Conservation (phyloP, 192 early-diverging fungal genomes). For the Coemansia sp. region DNA sequence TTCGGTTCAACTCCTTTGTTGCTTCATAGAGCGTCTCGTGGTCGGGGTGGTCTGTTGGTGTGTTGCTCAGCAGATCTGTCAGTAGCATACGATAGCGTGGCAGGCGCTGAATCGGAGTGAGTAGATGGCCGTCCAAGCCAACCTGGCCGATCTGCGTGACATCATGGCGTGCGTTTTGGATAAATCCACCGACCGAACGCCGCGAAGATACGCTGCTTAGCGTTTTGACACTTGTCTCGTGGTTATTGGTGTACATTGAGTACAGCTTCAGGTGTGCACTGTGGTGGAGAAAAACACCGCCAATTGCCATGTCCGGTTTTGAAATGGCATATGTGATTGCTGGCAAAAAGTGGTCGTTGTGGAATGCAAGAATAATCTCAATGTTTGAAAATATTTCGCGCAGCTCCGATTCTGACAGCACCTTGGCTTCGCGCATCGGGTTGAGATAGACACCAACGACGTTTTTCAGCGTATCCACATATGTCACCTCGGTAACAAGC, state of each 20-base stretch:
- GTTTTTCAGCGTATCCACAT: slow-evolving; percentile 77
- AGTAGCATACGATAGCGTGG: slow-evolving; percentile 91
- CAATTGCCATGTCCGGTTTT: slow-evolving; percentile 57
- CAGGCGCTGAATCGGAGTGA: slow-evolving; percentile 92
- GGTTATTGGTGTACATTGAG: slow-evolving; percentile 82
- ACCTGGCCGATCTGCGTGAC: slow-evolving; percentile 73
- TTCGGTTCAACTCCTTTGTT: slow-evolving; percentile 64
- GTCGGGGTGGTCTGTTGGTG: slow-evolving; percentile 77
- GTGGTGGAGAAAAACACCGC: slow-evolving; percentile 73
- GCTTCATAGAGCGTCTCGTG: slow-evolving; percentile 65
- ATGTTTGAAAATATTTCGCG: slow-evolving; percentile 82
- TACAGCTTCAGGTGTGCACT: slow-evolving; percentile 84
- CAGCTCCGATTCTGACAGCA: slow-evolving; percentile 62
- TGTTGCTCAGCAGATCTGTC: slow-evolving; percentile 78
- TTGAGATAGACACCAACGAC: slow-evolving; percentile 68
- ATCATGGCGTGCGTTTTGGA: slow-evolving; percentile 44
- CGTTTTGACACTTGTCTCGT: slow-evolving; percentile 68
- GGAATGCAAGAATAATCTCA: slow-evolving; percentile 70
- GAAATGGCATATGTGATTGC: slow-evolving; percentile 44
- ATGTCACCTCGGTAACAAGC: slow-evolving; percentile 81
- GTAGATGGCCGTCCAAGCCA: slow-evolving; percentile 78
- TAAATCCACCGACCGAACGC: slow-evolving; percentile 39
- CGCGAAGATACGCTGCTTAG: slow-evolving; percentile 56
- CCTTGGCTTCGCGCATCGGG: slow-evolving; percentile 54
- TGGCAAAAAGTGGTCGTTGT: slow-evolving; percentile 68